Percentiles rank a stretch among this genome's conserved stretches.
Evolutionary conservation across 768 basidiomycete genomes (phyloP).

Genomic region (Trametes elegans): DNA sequence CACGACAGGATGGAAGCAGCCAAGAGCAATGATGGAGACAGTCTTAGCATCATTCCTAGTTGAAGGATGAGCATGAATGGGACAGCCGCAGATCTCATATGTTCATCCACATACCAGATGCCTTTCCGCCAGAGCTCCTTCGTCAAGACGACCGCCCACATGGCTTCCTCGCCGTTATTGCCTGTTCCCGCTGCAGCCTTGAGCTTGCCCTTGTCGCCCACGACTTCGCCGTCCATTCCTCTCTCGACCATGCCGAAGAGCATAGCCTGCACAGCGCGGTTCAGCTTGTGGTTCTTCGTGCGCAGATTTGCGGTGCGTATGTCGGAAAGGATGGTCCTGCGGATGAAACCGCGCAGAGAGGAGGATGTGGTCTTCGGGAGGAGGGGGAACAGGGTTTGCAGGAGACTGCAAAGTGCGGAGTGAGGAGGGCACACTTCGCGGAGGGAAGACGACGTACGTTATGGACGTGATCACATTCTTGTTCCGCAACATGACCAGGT

Average conservation of each 20-base stretch:
- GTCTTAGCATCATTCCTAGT: constrained; percentile 85
- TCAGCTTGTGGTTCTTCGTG: constrained; percentile 92
- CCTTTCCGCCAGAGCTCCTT: constrained; percentile 94
- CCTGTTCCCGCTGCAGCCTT: constrained; percentile 40
- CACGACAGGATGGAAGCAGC: constrained; percentile 88
- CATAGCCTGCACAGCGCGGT: constrained; percentile 93
- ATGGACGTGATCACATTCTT: constrained; percentile 91
- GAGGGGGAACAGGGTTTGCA: constrained; percentile 90
- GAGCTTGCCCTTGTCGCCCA: constrained; percentile 83
- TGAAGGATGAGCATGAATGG: neutral
- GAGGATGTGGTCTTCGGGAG: constrained; percentile 92
- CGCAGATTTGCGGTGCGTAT: constrained; percentile 87
- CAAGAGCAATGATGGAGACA: constrained; percentile 87
- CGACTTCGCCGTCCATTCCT: constrained; percentile 79
- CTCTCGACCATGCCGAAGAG: constrained; percentile 95
- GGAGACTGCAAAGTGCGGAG: constrained; percentile 52
- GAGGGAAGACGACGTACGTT: constrained; percentile 57
- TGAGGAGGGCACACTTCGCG: neutral
- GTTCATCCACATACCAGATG: constrained; percentile 62
- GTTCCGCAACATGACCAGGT: constrained; percentile 89
- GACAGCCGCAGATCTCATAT: neutral
- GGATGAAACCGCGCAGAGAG: constrained; percentile 78
- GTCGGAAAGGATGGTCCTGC: constrained; percentile 91
- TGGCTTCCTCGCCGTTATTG: constrained; percentile 75
- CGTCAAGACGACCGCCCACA: constrained; percentile 95